A percentile compares a stretch with the other conserved stretches of the same genome.
Evolutionary conservation across 306 rosid genomes (phyloP).

Genomic region (Parietaria judaica): DNA sequence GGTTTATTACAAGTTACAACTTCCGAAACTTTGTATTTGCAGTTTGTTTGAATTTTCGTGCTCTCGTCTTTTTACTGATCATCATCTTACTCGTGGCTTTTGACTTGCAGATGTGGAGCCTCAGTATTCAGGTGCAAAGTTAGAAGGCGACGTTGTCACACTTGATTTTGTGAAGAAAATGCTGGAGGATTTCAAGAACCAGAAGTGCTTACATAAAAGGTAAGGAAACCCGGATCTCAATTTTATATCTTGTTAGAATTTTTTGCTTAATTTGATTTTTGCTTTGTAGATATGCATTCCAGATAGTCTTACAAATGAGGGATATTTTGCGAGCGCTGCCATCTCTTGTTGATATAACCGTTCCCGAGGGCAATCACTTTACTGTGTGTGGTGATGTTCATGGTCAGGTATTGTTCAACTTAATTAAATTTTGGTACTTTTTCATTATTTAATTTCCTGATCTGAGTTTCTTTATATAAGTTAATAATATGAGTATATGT

Average conservation of each 20-base stretch:
- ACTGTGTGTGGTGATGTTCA: conserved; percentile 99
- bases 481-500: no score
- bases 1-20: no score
- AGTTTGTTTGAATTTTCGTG: neutral
- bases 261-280: conserved; percentile 12
- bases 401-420: conserved; percentile 62
- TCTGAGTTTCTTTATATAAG: no score
- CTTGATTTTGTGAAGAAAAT: conserved; percentile 89
- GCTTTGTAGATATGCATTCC: conserved; percentile 75
- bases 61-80: neutral
- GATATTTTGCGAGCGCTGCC: conserved; percentile 71
- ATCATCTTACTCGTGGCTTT: conserved; percentile 10
- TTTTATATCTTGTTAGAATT: conserved; percentile 12
- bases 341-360: conserved; percentile 74
- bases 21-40: no score
- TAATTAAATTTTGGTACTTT: no score
- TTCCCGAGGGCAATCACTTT: conserved; percentile 72
- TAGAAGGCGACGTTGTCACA: conserved; percentile 84
- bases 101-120: conserved; percentile 80
- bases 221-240: conserved; percentile 23
- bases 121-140: conserved; percentile 84
- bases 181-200: conserved; percentile 95
- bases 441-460: no score
- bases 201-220: conserved; percentile 86
- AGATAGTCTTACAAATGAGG: conserved; percentile 82